Conservation (phyloP, 768 basidiomycete species). For the Pulveroboletus sp. region DNA sequence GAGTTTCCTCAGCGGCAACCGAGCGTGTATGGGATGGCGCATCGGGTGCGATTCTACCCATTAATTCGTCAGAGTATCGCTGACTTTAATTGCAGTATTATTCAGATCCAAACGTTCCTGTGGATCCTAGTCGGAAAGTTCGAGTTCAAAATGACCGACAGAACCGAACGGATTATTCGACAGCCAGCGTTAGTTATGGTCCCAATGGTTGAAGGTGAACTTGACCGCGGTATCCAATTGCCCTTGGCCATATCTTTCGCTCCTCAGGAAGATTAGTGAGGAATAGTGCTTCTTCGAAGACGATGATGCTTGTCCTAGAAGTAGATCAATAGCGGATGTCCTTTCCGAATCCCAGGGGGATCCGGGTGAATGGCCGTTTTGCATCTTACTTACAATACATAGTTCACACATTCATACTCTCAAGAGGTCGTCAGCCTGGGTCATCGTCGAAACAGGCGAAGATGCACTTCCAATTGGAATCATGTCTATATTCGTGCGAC, state of each 20-base stretch:
- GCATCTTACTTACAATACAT: background rate
- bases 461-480: background rate
- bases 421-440: too few relatives aligned
- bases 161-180: constrained; percentile 25
- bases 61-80: background rate
- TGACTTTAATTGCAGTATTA: constrained; percentile 22
- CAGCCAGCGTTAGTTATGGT: constrained; percentile 30
- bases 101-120: constrained; percentile 54
- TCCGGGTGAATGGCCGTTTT: background rate
- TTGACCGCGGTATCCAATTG: constrained; percentile 28
- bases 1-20: constrained; percentile 15
- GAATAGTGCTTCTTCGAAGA: background rate
- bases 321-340: background rate
- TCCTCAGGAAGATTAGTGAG: constrained; percentile 1
- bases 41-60: constrained; percentile 20
- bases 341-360: background rate
- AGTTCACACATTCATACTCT: too few relatives aligned
- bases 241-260: constrained; percentile 22
- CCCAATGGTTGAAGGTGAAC: constrained; percentile 34
- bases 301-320: background rate
- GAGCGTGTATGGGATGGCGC: constrained; percentile 27
- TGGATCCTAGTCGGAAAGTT: constrained; percentile 50
- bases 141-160: constrained; percentile 41
- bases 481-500: background rate
- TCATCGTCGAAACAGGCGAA: background rate